phyloP scores from a whole-genome alignment of 495 filamentous ascomycete genomes.

The Penicillium ochrochloron region DNA sequence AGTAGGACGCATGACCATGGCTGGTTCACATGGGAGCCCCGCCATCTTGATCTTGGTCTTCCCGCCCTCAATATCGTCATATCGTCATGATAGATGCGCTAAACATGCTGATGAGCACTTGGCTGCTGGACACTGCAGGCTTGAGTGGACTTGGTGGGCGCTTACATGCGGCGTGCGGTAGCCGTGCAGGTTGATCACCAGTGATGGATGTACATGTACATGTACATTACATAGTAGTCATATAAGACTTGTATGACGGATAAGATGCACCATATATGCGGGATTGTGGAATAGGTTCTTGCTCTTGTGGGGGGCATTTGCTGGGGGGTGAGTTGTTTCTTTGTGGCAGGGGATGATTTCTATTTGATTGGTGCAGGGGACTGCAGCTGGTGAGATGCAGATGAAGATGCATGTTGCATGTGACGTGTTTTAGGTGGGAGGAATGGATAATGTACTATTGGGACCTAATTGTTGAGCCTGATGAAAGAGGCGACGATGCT shows the following conservation, averaged over 20 bases:
- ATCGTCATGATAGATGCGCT: neutral
- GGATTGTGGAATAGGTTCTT: neutral
- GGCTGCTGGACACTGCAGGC: neutral
- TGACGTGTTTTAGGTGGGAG: neutral
- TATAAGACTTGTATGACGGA: neutral
- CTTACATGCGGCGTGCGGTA: neutral
- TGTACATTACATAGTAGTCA: no score
- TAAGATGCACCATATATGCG: neutral
- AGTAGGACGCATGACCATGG: neutral
- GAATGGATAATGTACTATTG: no score
- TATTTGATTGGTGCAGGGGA: neutral
- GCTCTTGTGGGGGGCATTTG: neutral
- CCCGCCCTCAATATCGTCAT: neutral
- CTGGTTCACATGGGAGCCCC: neutral
- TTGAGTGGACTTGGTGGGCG: neutral
- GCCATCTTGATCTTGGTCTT: neutral
- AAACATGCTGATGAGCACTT: neutral
- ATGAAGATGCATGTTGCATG: neutral
- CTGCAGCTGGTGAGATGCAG: neutral
- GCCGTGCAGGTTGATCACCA: neutral
- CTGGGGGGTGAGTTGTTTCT: neutral
- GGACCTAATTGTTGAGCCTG: no score
- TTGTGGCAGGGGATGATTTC: neutral
- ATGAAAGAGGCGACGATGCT: no score
- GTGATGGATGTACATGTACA: neutral